Evolutionary conservation across 345 rosid species (phyloP).

Genomic region (Populus alba): DNA sequence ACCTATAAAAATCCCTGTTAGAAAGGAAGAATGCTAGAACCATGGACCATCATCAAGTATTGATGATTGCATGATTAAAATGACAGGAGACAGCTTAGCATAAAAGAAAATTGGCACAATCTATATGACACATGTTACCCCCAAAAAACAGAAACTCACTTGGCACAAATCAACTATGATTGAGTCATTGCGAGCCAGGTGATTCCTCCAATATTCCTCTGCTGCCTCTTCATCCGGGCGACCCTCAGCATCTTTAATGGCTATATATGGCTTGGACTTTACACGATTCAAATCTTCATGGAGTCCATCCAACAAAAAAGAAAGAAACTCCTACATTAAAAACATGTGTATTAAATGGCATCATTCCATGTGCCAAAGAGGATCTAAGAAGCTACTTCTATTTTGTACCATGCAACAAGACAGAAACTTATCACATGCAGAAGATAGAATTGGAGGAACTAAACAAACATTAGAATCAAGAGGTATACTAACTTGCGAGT

Average conservation of each 20-base stretch:
- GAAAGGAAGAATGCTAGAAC: no score
- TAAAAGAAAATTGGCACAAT: neutral
- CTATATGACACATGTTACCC: neutral
- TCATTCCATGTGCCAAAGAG: neutral
- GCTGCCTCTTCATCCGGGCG: constrained; percentile 26
- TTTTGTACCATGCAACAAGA: neutral
- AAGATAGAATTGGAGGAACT: neutral
- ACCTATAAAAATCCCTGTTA: neutral
- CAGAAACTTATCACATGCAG: neutral
- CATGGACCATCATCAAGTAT: no score
- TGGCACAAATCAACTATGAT: constrained; percentile 31
- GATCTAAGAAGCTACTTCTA: neutral
- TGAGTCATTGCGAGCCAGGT: constrained; percentile 28
- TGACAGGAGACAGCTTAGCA: no score
- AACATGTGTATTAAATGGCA: neutral
- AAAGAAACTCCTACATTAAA: constrained; percentile 23
- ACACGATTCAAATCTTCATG: constrained; percentile 33
- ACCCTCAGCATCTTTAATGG: constrained; percentile 19
- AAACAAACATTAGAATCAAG: neutral
- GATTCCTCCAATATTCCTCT: constrained; percentile 28
- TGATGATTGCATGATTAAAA: no score
- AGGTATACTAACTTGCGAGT: constrained; percentile 20
- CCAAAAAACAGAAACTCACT: constrained; percentile 7
- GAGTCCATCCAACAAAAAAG: constrained; percentile 32
- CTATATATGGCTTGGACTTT: constrained; percentile 23